Evolutionary conservation across 75 land plant genomes (phyloP).

Genomic region (Picea glauca): DNA sequence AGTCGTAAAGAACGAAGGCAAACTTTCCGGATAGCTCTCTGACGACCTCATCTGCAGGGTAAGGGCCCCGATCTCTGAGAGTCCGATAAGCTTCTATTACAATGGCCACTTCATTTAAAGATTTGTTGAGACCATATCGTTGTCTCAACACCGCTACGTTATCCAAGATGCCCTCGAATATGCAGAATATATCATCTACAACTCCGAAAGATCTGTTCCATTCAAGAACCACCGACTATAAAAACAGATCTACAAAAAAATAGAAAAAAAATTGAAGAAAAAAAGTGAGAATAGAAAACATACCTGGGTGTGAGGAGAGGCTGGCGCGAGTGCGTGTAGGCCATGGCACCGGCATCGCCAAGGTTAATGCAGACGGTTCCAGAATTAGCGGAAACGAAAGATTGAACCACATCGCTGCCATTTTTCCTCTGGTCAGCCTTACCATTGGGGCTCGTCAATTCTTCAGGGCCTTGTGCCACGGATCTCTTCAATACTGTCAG

Average conservation of each 20-base stretch:
- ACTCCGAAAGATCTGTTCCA: no score
- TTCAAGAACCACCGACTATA: no score
- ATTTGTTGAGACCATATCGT: slow-evolving; percentile 77
- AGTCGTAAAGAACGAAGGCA: slow-evolving; percentile 77
- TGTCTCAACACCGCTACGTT: slow-evolving; percentile 71
- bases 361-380: slow-evolving; percentile 23
- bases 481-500: slow-evolving; percentile 30
- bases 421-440: slow-evolving; percentile 16
- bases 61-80: slow-evolving; percentile 88
- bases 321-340: slow-evolving; percentile 24
- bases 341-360: slow-evolving; percentile 26
- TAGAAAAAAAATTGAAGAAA: no score
- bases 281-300: no score
- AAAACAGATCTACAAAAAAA: no score
- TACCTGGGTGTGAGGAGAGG: no score
- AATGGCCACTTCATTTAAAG: slow-evolving; percentile 62
- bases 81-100: slow-evolving; percentile 83
- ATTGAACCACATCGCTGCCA: slow-evolving; percentile 19
- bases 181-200: no score
- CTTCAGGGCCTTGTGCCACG: slow-evolving; percentile 30
- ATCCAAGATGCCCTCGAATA: slow-evolving; percentile 80
- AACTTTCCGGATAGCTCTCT: slow-evolving; percentile 73
- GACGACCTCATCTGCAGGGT: slow-evolving; percentile 75
- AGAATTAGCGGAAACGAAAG: slow-evolving; percentile 16
- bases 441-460: slow-evolving; percentile 24